Evolutionary conservation across 257 asterid genomes (phyloP).

Genomic region (Datura wrightii): DNA sequence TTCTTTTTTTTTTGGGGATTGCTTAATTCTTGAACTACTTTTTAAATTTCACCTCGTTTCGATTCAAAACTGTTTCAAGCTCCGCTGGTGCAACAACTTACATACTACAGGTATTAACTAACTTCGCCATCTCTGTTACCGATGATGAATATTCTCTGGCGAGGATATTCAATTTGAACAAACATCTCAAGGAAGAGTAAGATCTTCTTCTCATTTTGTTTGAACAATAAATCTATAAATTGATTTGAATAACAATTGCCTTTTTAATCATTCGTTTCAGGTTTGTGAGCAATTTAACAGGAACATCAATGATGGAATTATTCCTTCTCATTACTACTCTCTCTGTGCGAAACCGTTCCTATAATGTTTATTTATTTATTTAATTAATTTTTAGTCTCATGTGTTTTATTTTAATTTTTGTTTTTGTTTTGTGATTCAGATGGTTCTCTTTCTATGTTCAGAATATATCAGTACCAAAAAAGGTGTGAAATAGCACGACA

Average conservation of each 20-base stretch:
- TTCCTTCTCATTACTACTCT: constrained; percentile 55
- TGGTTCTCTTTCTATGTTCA: constrained; percentile 60
- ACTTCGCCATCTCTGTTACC: neutral
- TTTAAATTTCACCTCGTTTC: neutral
- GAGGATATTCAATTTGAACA: constrained; percentile 63
- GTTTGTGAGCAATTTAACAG: constrained; percentile 81
- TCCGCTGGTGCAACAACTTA: neutral
- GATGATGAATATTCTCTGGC: constrained; percentile 55
- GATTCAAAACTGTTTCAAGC: neutral
- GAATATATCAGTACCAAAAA: constrained; percentile 44
- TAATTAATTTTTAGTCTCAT: neutral
- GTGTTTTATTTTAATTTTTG: neutral
- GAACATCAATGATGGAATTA: constrained; percentile 72
- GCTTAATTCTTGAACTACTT: neutral
- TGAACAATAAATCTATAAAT: neutral
- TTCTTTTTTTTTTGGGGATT: neutral
- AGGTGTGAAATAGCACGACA: constrained; percentile 43
- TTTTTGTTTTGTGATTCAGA: constrained; percentile 44
- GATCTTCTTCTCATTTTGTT: neutral
- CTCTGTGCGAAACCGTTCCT: constrained; percentile 40
- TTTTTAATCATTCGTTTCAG: constrained; percentile 45
- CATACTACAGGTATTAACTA: neutral
- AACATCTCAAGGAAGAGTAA: constrained; percentile 81
- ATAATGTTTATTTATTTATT: neutral
- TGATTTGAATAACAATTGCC: neutral